Evolutionary conservation across 495 filamentous ascomycete species (phyloP).

Genomic region (Echria macrotheca): DNA sequence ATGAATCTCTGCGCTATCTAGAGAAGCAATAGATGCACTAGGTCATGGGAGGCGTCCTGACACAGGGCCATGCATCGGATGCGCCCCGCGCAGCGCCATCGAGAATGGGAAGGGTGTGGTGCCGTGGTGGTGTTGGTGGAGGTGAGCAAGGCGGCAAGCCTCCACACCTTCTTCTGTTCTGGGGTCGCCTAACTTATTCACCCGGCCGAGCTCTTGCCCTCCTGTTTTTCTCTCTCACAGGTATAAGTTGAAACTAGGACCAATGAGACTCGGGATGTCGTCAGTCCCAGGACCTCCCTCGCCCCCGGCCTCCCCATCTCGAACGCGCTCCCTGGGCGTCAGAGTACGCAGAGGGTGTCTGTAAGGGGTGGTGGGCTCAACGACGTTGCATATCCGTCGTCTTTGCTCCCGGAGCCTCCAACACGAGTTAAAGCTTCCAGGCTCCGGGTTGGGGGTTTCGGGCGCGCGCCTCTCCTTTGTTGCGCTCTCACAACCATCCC

Average conservation of each 20-base stretch:
- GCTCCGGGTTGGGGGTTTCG: no score
- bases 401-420: no score
- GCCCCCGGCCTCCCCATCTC: neutral
- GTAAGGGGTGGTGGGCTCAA: neutral
- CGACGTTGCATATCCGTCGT: no score
- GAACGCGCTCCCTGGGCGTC: no score
- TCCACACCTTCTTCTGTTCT: neutral
- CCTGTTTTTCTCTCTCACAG: neutral
- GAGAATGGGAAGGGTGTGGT: neutral
- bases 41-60: no score
- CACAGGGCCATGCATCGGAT: neutral
- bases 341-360: no score
- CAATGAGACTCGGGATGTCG: slow-evolving; percentile 5
- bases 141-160: slow-evolving; percentile 4
- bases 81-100: neutral
- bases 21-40: no score
- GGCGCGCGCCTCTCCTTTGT: no score
- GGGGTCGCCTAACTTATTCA: slow-evolving; percentile 7
- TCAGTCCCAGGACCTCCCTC: neutral
- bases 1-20: no score
- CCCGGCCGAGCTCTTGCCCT: slow-evolving; percentile 1
- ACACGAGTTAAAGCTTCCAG: no score
- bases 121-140: neutral
- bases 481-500: no score
- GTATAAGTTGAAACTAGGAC: slow-evolving; percentile 4